phyloP scores from a whole-genome alignment of 176 grass and related monocot species.

The Zizania latifolia region DNA sequence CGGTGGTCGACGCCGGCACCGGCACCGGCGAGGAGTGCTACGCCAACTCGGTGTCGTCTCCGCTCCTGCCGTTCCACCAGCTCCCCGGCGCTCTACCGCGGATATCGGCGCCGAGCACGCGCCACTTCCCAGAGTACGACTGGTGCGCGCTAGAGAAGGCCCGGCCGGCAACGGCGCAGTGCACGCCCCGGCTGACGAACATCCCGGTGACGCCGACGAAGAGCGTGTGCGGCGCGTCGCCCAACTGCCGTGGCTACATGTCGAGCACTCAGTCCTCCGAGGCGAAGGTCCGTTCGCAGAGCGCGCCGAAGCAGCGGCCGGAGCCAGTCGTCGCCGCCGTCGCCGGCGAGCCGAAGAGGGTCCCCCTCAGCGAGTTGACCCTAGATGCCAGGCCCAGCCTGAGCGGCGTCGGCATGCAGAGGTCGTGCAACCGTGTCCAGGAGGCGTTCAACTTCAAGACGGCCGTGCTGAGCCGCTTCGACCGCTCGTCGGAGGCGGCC shows the following conservation, averaged over 20 bases:
- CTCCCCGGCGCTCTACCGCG: constrained; percentile 25
- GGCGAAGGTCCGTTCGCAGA: constrained; percentile 82
- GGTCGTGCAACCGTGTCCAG: constrained; percentile 41
- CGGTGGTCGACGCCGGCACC: constrained; percentile 12
- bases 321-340: neutral
- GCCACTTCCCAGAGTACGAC: constrained; percentile 50
- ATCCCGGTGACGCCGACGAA: constrained; percentile 61
- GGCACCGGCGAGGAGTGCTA: constrained; percentile 22
- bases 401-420: constrained; percentile 40
- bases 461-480: constrained; percentile 53
- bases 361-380: constrained; percentile 81
- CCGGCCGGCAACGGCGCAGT: constrained; percentile 70
- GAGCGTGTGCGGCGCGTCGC: constrained; percentile 39
- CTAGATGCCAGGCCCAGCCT: constrained; percentile 64
- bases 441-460: constrained; percentile 83
- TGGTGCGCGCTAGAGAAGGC: constrained; percentile 48
- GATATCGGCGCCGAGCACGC: constrained; percentile 48
- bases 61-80: constrained; percentile 28
- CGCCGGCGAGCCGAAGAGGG: constrained; percentile 35
- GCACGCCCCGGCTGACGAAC: constrained; percentile 58
- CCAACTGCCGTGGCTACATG: constrained; percentile 72
- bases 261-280: constrained; percentile 83
- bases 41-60: constrained; percentile 47
- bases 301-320: constrained; percentile 91
- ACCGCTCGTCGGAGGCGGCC: constrained; percentile 31